Evolutionary conservation across 352 stramenopile species (phyloP).

Genomic region (Globisporangium megalacanthum): DNA sequence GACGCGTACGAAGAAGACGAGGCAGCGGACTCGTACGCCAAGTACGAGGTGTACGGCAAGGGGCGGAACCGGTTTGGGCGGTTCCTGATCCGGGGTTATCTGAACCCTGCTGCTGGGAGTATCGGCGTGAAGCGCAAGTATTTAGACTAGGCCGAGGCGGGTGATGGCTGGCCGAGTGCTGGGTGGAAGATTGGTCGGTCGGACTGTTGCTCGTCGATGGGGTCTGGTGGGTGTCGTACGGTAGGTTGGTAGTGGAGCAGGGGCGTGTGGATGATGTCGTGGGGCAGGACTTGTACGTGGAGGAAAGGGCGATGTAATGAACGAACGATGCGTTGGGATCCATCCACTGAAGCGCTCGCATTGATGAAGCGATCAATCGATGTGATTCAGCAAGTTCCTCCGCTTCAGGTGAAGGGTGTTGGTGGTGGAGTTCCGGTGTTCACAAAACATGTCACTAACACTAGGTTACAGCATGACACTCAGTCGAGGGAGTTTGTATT

Average conservation of each 20-base stretch:
- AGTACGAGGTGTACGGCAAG: constrained; percentile 60
- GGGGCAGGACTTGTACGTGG: no score
- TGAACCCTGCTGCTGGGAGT: constrained; percentile 33
- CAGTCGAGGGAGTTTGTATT: neutral
- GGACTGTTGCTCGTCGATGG: no score
- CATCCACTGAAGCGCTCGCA: no score
- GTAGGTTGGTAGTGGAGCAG: no score
- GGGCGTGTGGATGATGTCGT: no score
- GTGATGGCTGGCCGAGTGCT: neutral
- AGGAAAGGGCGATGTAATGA: no score
- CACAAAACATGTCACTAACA: neutral
- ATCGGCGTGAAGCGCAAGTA: constrained; percentile 57
- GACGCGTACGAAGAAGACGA: constrained; percentile 19
- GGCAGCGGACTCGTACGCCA: constrained; percentile 15
- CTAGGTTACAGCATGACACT: constrained; percentile 3
- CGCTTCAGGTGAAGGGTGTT: neutral
- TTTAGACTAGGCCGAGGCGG: constrained; percentile 24
- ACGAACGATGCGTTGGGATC: no score
- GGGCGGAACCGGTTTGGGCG: constrained; percentile 57
- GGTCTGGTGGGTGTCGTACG: no score
- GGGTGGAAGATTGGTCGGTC: neutral
- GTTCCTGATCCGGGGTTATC: constrained; percentile 68
- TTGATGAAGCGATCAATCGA: no score
- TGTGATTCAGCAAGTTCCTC: no score
- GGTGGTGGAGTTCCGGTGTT: neutral